Evolutionary conservation across 225 moss, liverwort and hornwort species (phyloP).

Genomic region (Bryoerythrophyllum caledonicum): DNA sequence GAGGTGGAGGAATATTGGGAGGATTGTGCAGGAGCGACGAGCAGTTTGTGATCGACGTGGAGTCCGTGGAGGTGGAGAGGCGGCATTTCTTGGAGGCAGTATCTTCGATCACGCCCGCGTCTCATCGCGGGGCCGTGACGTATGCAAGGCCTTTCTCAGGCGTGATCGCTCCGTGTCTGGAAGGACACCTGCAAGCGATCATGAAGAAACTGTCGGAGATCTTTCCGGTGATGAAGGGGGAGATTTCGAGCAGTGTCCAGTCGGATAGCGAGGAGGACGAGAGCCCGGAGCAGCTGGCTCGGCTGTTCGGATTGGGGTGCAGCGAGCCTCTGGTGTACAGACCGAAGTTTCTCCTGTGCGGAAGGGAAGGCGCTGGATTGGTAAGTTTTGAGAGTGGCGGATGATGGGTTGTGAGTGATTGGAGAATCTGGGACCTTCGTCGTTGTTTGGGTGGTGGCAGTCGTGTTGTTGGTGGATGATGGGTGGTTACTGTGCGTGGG

Average conservation of each 20-base stretch:
- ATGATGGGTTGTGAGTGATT: neutral
- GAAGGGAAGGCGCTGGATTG: slow-evolving; percentile 75
- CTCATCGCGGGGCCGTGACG: slow-evolving; percentile 78
- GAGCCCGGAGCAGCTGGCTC: slow-evolving; percentile 70
- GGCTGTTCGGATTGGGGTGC: slow-evolving; percentile 60
- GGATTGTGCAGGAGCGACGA: slow-evolving; percentile 68
- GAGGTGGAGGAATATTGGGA: neutral
- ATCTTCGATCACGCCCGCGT: slow-evolving; percentile 72
- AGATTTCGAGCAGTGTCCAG: slow-evolving; percentile 31
- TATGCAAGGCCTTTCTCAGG: slow-evolving; percentile 72
- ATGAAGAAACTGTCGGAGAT: slow-evolving; percentile 57
- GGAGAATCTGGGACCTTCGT: neutral
- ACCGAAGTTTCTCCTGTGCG: slow-evolving; percentile 67
- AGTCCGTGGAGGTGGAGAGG: slow-evolving; percentile 78
- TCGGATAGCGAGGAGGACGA: slow-evolving; percentile 66
- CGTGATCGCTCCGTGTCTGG: slow-evolving; percentile 62
- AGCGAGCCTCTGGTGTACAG: slow-evolving; percentile 53
- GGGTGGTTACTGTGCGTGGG: neutral
- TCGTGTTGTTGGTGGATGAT: neutral
- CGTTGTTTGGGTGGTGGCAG: too few species aligned
- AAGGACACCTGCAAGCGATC: slow-evolving; percentile 62
- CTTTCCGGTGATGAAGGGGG: slow-evolving; percentile 55
- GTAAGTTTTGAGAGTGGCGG: slow-evolving; percentile 20
- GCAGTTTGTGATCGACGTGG: slow-evolving; percentile 84
- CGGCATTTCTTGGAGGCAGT: slow-evolving; percentile 80